Evolutionary conservation across 2,329 filamentous ascomycete species (phyloP), one percentile per base, ranked within the genome.

Genomic region (Tolypocladium tundrense): DNA sequence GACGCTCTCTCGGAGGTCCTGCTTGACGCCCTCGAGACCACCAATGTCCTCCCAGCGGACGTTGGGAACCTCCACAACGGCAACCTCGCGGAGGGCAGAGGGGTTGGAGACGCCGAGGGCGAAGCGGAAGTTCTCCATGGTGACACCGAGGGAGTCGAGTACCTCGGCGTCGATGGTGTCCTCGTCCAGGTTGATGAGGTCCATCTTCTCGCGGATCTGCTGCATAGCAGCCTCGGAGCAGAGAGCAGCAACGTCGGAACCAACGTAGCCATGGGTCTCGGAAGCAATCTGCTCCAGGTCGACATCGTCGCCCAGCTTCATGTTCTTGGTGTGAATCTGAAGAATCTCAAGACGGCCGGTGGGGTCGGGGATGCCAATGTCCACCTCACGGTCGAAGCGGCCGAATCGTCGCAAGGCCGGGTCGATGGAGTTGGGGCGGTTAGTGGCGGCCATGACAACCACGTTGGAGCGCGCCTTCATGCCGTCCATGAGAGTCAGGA

Each of bases 141-240:
- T 99, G 54, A 99, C 94, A 73, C 94, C 94, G 53, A 99, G 86
- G 52, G 94, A 97, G 77, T 99, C 94, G 57, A 99, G 85, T 56
- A 99, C 94, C 79, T 99, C 94, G 37, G 94, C 94, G 68, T 99
- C 94, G 62, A 99, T 99, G 61, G 94, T 99, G 71, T 99, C 94
- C 79, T 99, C 94, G 64, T 99, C 94, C 40, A 99, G 84, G 76
- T 99, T 94, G 66, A 99, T 99, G 63, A 99, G 85, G 72, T 99
- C 94, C 94, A 99, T 99, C 88, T 99, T 99, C 79, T 99, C 94
- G 79, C 94, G 93, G 76, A 99, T 99, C 79, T 99, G 94, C 76
- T 99, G 94, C 94, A 99, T 99, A 63, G 94, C 94, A 72, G 94
- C 94, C 78, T 99, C 94, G 8, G 94, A 99, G 79, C 94, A 99